Base-by-base conservation (phyloP, 2,329 filamentous ascomycete genomes). In the Cladobotryum mycophilum region DNA sequence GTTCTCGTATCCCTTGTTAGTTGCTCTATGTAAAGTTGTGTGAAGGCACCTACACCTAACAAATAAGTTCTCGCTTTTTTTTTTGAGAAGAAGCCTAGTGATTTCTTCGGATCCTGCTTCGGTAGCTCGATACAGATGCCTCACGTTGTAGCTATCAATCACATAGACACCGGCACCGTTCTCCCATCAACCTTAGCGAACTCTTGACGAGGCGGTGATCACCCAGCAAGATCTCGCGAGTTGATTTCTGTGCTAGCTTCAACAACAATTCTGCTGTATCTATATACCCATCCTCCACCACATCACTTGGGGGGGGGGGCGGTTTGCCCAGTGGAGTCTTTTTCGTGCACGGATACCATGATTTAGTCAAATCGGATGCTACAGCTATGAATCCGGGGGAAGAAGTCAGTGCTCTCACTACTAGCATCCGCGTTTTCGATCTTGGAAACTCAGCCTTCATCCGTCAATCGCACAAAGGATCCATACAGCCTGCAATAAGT, bases 21-120 rank as follows among this genome's bases (percentile, higher is more conserved):
- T 37, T 15, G 37, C 46, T 42, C 38, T 36, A 11, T 48, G 46
- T 25, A 48, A 48, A 42, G 37, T 37, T n/a, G 46, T 48, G 22
- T 48, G 46, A n/a, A 48, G 46, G 8, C 42, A 42, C 20, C 37
- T 48, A n/a, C 42, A 35, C n/a, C 17, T 36, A 15, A 36, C 37
- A 34, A 20, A 15, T 25, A 48, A 13, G 15, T 48, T 37, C 37
- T 5, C 41, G 37, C 34, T 14, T 18, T 25, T 48, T 25, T 14
- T 18, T 25, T 48, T 25, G 25, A 48, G 46, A 9, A 48, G 25
- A 34, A 42, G 46, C 46, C 25, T 17, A 5, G 17, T 35, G 14
- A 48, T 20, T 48, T 5, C 25, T 42, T 48, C 46, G 25, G 37
- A 37, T n/a, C 46, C 37, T 30, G 25, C 46, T 17, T 48, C 46